Base-by-base conservation (phyloP, 169 alveolate species). In the Babesia divergens region DNA sequence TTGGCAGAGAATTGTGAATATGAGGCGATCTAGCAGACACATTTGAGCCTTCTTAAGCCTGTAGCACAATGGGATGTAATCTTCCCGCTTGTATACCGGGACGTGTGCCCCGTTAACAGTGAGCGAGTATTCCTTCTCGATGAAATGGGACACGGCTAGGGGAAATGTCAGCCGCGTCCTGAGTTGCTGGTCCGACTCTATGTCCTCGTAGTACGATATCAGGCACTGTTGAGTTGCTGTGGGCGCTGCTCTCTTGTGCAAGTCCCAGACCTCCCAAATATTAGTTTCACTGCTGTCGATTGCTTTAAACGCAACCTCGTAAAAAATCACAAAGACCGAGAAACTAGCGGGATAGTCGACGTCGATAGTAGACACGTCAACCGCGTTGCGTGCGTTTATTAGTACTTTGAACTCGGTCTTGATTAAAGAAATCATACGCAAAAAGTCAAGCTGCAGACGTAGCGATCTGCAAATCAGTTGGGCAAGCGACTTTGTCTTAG, bases 181-280 rank as follows among this genome's bases (percentile, higher is more conserved):
- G 46, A 66, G 56, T 18, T 40, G 60, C 28, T 58, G 76, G 20
- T 34, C 52, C 4, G 79, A 34, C 18, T 29, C 53, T 6, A 29
- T 47, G 31, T 62, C 62, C 47, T 55, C 81, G 65, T 55, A 65
- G 60, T 67, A 68, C 56, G 80, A 77, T 26, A 77, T 16, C 35
- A 69, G 74, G 52, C 86, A 68, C 34, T 53, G 65, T 44, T 77
- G 86, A 14, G 82, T 64, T 34, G 68, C 60, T 24, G 32, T 52
- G 22, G 86, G 86, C 28, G 80, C 14, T 0, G 66, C 22, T 37
- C 32, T 22, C 43, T 34, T 65, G 53, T 77, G 86, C 38, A 50
- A 35, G 46, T 66, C 72, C 86, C 86, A 77, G 24, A 65, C 22
- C 72, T 77, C 86, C 86, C 86, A 77, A 16, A 77, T 59, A 42